A percentile compares a stretch with the other conserved stretches of the same genome.
Evolutionary conservation across 805 yeast genomes (phyloP).

Genomic region (Cyberlindnera meyerae): DNA sequence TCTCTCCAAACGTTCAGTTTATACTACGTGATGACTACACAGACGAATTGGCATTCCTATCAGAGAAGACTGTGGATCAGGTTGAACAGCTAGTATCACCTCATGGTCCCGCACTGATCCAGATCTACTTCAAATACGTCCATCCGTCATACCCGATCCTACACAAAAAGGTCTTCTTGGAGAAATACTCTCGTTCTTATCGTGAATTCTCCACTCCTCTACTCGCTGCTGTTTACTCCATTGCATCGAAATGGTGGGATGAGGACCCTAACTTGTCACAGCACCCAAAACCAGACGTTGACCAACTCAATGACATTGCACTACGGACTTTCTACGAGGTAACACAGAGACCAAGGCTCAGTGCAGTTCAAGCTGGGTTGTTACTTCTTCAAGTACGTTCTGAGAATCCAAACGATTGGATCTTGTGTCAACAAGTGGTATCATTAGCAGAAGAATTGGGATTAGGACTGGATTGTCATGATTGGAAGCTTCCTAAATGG

Average conservation of each 20-base stretch:
- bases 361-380: conserved; percentile 89
- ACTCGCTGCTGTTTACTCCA: conserved; percentile 81
- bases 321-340: conserved; percentile 62
- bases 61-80: conserved; percentile 75
- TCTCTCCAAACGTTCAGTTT: conserved; percentile 71
- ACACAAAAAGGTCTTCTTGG: conserved; percentile 87
- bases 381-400: conserved; percentile 58
- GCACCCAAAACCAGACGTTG: conserved; percentile 73
- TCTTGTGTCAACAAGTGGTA: conserved; percentile 78
- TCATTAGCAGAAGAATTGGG: conserved; percentile 89
- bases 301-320: conserved; percentile 64
- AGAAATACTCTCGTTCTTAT: conserved; percentile 85
- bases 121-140: conserved; percentile 75
- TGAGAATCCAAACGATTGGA: conserved; percentile 73
- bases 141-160: conserved; percentile 91
- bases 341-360: conserved; percentile 79
- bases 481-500: conserved; percentile 94
- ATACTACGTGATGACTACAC: conserved; percentile 76
- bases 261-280: conserved; percentile 61
- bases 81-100: conserved; percentile 89
- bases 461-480: conserved; percentile 81
- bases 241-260: conserved; percentile 95
- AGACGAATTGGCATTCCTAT: conserved; percentile 57
- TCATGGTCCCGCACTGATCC: conserved; percentile 77
- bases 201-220: conserved; percentile 89